Percentiles rank a stretch among this genome's conserved stretches.
Conservation (phyloP, 257 asterid genomes). For the Phtheirospermum japonicum region DNA sequence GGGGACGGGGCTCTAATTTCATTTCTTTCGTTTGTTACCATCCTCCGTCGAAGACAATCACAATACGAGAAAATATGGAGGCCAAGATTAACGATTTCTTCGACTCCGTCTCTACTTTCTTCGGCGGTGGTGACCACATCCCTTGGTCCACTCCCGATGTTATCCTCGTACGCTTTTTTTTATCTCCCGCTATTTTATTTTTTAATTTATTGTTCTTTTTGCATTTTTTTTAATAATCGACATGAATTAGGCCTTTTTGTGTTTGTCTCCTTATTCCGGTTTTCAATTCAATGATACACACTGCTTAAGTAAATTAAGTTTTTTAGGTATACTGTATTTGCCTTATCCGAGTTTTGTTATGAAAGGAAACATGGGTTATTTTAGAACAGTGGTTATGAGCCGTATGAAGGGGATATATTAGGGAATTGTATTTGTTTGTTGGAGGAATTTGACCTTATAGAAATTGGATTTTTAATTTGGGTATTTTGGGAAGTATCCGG, state of each 20-base stretch:
- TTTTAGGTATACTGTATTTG: neutral
- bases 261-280: neutral
- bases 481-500: neutral
- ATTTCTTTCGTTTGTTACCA: no score
- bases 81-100: constrained; percentile 48
- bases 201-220: neutral
- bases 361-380: neutral
- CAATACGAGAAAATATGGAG: constrained; percentile 43
- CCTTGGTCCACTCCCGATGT: constrained; percentile 65
- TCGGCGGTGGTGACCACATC: constrained; percentile 64
- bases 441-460: constrained; percentile 5
- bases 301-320: no score
- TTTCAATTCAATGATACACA: neutral
- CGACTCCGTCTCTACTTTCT: constrained; percentile 56
- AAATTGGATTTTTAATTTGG: neutral
- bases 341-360: constrained; percentile 10
- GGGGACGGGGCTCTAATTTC: no score
- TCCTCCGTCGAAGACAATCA: no score
- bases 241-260: neutral
- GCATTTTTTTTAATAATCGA: neutral
- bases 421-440: neutral
- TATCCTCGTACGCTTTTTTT: constrained; percentile 37
- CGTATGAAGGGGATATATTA: neutral
- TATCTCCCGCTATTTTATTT: neutral
- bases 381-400: neutral